Evolutionary conservation across 371 early-diverging fungal species (phyloP).

Genomic region (Lichtheimia corymbifera): DNA sequence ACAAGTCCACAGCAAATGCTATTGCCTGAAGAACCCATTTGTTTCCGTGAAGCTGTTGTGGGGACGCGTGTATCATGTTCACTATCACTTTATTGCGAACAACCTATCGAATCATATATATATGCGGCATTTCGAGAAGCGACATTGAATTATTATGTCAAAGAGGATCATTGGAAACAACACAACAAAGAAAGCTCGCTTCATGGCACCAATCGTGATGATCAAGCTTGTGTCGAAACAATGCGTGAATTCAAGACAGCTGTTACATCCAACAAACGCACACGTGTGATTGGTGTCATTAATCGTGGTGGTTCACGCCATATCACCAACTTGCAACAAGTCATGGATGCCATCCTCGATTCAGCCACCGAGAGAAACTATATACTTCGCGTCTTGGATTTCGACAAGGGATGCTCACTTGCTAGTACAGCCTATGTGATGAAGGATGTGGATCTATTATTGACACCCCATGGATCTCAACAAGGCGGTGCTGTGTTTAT

Average conservation of each 20-base stretch:
- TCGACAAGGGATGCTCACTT: constrained; percentile 48
- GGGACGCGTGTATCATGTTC: constrained; percentile 53
- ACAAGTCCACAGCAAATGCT: constrained; percentile 32
- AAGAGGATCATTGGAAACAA: constrained; percentile 6
- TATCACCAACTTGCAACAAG: constrained; percentile 37
- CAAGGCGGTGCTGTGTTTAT: constrained; percentile 52
- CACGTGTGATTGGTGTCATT: constrained; percentile 23
- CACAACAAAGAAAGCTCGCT: constrained; percentile 3
- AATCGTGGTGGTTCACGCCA: constrained; percentile 27
- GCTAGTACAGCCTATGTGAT: constrained; percentile 42
- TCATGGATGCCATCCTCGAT: constrained; percentile 22
- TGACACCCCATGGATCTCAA: constrained; percentile 49
- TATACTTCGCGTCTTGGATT: constrained; percentile 27
- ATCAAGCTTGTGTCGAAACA: constrained; percentile 15
- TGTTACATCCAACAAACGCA: constrained; percentile 1
- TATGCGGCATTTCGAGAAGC: constrained; percentile 35
- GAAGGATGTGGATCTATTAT: constrained; percentile 42
- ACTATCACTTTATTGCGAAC: constrained; percentile 41
- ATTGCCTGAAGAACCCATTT: constrained; percentile 35
- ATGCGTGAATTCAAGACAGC: not conserved
- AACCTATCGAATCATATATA: constrained; percentile 34
- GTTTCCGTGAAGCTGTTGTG: constrained; percentile 49
- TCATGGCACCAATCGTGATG: constrained; percentile 10
- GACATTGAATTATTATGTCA: constrained; percentile 22
- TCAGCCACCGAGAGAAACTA: constrained; percentile 5